Conservation (phyloP, 257 asterid genomes). For the Nicotiana tomentosiformis region DNA sequence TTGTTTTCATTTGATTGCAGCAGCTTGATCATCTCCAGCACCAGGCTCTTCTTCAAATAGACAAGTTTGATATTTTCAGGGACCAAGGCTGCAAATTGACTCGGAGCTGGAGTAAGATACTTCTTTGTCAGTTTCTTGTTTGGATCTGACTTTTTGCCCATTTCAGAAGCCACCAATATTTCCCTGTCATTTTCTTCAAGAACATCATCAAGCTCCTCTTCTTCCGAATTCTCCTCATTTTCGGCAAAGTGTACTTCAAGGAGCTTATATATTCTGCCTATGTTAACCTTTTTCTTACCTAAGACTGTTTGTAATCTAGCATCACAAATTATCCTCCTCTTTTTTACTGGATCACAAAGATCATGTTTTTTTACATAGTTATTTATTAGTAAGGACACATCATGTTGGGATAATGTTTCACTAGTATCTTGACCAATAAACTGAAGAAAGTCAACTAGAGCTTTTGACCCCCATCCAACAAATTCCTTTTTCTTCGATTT, state of each 20-base stretch:
- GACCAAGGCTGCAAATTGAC: slow-evolving; percentile 48
- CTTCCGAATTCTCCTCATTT: slow-evolving; percentile 44
- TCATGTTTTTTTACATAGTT: slow-evolving; percentile 46
- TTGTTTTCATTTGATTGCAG: slow-evolving; percentile 58
- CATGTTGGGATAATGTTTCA: slow-evolving; percentile 38
- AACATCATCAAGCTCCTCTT: slow-evolving; percentile 33
- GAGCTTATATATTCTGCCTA: slow-evolving; percentile 36
- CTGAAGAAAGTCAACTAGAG: slow-evolving; percentile 59
- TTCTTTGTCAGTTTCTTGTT: no score
- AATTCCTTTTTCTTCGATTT: slow-evolving; percentile 43
- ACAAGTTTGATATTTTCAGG: slow-evolving; percentile 69
- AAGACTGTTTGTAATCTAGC: slow-evolving; percentile 41
- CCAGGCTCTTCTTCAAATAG: slow-evolving; percentile 62
- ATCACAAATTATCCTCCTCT: slow-evolving; percentile 53
- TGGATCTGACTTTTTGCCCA: slow-evolving; percentile 12
- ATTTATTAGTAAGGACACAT: slow-evolving; percentile 44
- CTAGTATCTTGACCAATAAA: slow-evolving; percentile 53
- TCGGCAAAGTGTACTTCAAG: slow-evolving; percentile 56
- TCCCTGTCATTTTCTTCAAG: slow-evolving; percentile 22
- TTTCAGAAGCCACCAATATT: not conserved
- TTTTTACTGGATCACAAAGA: slow-evolving; percentile 42
- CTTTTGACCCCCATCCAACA: slow-evolving; percentile 72
- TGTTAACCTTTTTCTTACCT: slow-evolving; percentile 30
- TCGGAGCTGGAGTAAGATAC: slow-evolving; percentile 11
- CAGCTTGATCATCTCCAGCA: slow-evolving; percentile 44